phyloP scores from a whole-genome alignment of 1,284 basidiomycete species.

The Heterobasidion occidentale region DNA sequence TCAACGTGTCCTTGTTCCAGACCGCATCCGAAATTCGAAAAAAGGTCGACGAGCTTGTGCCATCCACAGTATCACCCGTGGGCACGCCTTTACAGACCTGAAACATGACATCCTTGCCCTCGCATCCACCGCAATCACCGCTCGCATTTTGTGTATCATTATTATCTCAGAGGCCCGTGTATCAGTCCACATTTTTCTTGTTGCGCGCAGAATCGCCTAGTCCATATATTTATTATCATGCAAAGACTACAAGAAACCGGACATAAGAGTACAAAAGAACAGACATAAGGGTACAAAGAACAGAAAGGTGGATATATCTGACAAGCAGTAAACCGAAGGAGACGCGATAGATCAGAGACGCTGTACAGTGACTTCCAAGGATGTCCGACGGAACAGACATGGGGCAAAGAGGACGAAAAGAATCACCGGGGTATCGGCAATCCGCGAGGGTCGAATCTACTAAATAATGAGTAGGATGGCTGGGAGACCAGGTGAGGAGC shows the following conservation, averaged over 20 bases:
- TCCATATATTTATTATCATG: no score
- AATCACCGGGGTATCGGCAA: background rate
- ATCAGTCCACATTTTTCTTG: no score
- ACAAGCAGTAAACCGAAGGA: background rate
- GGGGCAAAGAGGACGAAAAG: background rate
- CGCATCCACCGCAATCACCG: background rate
- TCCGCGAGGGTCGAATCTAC: background rate
- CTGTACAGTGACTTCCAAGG: background rate
- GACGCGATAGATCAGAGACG: background rate
- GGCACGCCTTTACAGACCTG: conserved; percentile 7
- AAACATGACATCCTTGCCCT: background rate
- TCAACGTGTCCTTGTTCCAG: conserved; percentile 24
- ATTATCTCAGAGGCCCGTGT: background rate
- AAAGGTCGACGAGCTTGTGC: conserved; percentile 63
- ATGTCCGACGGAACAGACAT: background rate
- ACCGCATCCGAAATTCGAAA: conserved; percentile 63
- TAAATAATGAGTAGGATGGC: background rate
- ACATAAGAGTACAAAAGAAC: no score
- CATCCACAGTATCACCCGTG: conserved; percentile 22
- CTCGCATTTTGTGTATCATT: background rate
- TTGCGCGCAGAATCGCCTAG: no score
- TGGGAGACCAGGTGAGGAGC: background rate
- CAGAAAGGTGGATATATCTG: background rate
- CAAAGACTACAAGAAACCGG: no score
- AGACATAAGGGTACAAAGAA: background rate